Evolutionary conservation across 163 green algal species (phyloP).

Genomic region (Scenedesmus sp.): DNA sequence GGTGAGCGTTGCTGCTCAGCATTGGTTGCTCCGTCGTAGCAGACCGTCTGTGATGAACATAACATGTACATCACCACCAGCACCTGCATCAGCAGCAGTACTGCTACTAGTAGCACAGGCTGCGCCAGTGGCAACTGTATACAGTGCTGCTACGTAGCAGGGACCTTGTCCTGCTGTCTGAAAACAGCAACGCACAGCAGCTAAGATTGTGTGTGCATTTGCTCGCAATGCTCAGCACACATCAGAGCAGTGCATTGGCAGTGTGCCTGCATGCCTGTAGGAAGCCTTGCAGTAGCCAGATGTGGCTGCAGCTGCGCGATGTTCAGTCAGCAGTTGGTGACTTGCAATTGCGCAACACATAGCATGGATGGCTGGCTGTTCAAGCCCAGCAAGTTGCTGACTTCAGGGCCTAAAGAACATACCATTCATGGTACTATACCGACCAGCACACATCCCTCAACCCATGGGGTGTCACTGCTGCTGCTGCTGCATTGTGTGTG

Average conservation of each 20-base stretch:
- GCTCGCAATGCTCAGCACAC: no score
- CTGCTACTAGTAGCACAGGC: background rate
- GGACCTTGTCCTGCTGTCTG: background rate
- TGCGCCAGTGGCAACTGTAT: background rate
- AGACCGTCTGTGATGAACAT: background rate
- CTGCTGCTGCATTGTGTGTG: no score
- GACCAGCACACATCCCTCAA: no score
- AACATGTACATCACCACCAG: background rate
- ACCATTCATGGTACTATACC: no score
- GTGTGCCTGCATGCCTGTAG: no score
- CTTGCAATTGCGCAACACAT: no score
- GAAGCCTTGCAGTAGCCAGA: no score
- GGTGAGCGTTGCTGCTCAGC: background rate
- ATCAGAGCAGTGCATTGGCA: background rate
- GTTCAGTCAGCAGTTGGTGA: background rate
- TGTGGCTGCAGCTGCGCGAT: background rate
- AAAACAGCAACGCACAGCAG: background rate
- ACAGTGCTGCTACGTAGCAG: background rate
- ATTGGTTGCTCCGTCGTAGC: background rate
- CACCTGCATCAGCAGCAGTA: background rate
- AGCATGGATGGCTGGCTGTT: no score
- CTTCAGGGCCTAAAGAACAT: no score
- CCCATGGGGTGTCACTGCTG: no score
- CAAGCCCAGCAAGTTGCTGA: no score
- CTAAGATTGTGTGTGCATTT: background rate